phyloP scores from a whole-genome alignment of 2,329 filamentous ascomycete genomes.

The Aspergillus latus region DNA sequence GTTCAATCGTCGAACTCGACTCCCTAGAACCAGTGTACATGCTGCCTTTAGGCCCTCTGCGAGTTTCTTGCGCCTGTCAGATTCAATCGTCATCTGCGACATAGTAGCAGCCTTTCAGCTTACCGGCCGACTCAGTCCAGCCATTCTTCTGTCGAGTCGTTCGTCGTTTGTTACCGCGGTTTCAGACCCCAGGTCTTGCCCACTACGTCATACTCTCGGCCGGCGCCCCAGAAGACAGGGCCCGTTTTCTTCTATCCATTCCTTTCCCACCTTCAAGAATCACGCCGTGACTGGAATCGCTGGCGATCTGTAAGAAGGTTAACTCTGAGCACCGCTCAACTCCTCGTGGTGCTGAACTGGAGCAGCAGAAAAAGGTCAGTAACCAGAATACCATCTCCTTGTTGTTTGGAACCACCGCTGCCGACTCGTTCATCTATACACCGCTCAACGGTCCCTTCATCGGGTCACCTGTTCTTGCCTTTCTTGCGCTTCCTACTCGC shows the following conservation, averaged over 20 bases:
- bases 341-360: constrained; percentile 13
- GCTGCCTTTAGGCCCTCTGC: not conserved
- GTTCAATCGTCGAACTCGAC: not conserved
- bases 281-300: constrained; percentile 21
- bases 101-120: not conserved
- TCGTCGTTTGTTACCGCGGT: constrained; percentile 18
- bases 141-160: not conserved
- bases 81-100: not conserved
- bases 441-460: constrained; percentile 23
- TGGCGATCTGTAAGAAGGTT: constrained; percentile 18
- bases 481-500: constrained; percentile 6
- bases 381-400: not conserved
- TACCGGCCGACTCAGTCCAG: not conserved
- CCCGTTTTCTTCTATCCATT: constrained; percentile 20
- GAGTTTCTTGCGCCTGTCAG: not conserved
- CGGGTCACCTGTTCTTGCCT: constrained; percentile 14
- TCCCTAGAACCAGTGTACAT: not conserved
- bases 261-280: constrained; percentile 10
- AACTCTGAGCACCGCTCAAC: not conserved
- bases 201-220: constrained; percentile 33
- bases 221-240: constrained; percentile 27
- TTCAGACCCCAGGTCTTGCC: constrained; percentile 22
- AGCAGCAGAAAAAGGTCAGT: constrained; percentile 23
- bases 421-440: constrained; percentile 17
- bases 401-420: not conserved